A percentile compares a stretch with the other conserved stretches of the same genome.
phyloP scores from a whole-genome alignment of 2,329 filamentous ascomycete species.

The Pseudogymnoascus sp. region DNA sequence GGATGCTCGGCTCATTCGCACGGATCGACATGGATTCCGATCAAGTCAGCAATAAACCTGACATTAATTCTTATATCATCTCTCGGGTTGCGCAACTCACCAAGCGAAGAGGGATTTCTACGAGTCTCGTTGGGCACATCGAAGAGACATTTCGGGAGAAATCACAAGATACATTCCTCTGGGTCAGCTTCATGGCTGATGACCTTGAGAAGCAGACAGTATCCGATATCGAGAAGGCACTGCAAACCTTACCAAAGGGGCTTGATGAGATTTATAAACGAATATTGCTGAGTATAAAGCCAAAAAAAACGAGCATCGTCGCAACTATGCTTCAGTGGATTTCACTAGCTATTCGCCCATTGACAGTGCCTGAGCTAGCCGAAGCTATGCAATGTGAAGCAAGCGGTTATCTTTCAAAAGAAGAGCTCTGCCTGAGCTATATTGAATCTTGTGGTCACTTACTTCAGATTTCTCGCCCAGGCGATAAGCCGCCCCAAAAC shows the following conservation, averaged over 20 bases:
- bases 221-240: neutral
- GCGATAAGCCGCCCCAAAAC: neutral
- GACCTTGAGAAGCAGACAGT: constrained; percentile 12
- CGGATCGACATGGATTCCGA: constrained; percentile 20
- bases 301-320: neutral
- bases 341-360: neutral
- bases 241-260: neutral
- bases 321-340: neutral
- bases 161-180: constrained; percentile 24
- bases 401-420: neutral
- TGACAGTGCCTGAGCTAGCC: constrained; percentile 4
- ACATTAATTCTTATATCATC: constrained; percentile 21
- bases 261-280: constrained; percentile 1
- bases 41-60: constrained; percentile 13
- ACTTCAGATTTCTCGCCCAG: neutral
- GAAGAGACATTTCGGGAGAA: constrained; percentile 11
- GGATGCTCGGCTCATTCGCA: neutral
- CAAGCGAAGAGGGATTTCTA: neutral
- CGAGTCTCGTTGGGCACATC: neutral
- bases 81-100: constrained; percentile 11
- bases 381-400: neutral
- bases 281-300: neutral
- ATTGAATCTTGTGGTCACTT: neutral
- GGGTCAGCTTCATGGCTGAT: constrained; percentile 17
- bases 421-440: neutral